Evolutionary conservation across 1,284 basidiomycete genomes (phyloP), one percentile per base, ranked within the genome.

Genomic region (Volvariella surrecta): DNA sequence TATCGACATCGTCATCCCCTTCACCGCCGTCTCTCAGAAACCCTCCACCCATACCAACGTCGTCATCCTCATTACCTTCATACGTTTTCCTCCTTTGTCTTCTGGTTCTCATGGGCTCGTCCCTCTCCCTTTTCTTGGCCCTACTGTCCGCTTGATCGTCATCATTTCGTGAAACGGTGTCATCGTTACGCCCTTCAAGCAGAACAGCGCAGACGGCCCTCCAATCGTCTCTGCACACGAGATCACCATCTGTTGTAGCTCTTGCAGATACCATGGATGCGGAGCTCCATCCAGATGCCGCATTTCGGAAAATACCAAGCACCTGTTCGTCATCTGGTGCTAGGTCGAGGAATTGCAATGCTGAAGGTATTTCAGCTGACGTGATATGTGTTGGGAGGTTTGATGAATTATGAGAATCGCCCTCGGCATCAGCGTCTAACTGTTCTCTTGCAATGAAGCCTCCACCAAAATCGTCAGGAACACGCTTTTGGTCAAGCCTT

Each of bases 161-260:
- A 7, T 46, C 50, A 4, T 55, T 52, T 7, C 61, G 63, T 18
- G 49, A 55, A n/a, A 59, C 60, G 16, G 55, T 52, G 20, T 56
- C 57, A 15, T 55, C 53, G 6, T 53, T 50, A 16, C 52, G 52
- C 22, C 65, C 48, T 47, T 76, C 76, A 4, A 86, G 63, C 2
- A 88, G 60, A 1, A 79, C 79, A 10, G 79, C 73, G 55, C 85
- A 88, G 6, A 88, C 79, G 13, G 82, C 70, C 30, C 81, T 70
- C 82, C 82, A 88, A 54, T 87, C 84, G 31, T 76, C 75, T 40
- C 68, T 63, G 49, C 66, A 72, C 18, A 87, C 73, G 38, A 58
- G 56, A 17, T 51, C 53, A 43, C 43, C 51, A 46, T 61, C 56
- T 48, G 31, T 50, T 49, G 16, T 45, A 39, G 32, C 41, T 45